Evolutionary conservation across 1,284 basidiomycete genomes (phyloP).

Genomic region (Ustilago nuda): DNA sequence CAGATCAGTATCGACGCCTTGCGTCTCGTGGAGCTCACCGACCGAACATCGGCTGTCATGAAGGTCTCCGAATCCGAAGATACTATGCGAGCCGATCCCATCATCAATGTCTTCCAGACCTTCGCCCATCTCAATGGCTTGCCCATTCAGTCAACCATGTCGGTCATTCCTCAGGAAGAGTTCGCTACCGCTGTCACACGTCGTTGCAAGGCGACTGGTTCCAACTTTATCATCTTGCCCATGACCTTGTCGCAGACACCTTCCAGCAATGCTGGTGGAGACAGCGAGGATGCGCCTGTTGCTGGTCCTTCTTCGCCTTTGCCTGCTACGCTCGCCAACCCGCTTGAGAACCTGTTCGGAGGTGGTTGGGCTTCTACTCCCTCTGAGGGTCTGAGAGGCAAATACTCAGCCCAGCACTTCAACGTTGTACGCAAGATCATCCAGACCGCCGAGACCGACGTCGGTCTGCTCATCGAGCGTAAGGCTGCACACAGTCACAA

Average conservation of each 20-base stretch:
- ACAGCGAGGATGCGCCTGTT: conserved; percentile 12
- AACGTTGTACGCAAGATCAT: conserved; percentile 84
- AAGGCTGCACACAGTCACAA: conserved; percentile 69
- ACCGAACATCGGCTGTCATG: conserved; percentile 86
- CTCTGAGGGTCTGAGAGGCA: conserved; percentile 23
- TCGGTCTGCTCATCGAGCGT: conserved; percentile 85
- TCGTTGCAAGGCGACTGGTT: conserved; percentile 75
- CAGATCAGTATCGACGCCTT: conserved; percentile 59
- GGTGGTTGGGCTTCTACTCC: conserved; percentile 35
- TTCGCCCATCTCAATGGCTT: conserved; percentile 82
- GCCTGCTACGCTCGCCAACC: conserved; percentile 49
- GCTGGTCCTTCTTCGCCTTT: conserved; percentile 34
- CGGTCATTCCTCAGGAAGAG: conserved; percentile 79
- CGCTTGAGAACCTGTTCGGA: conserved; percentile 58
- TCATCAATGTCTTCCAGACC: conserved; percentile 82
- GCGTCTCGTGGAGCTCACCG: conserved; percentile 77
- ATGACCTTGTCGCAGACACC: conserved; percentile 73
- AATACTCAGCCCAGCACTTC: conserved; percentile 70
- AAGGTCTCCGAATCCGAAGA: conserved; percentile 79
- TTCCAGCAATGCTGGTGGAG: conserved; percentile 2
- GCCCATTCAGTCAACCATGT: conserved; percentile 74
- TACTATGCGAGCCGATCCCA: conserved; percentile 79
- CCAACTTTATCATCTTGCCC: conserved; percentile 84
- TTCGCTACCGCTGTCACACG: conserved; percentile 78
- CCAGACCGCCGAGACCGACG: conserved; percentile 71